Base-by-base conservation (phyloP, 768 basidiomycete genomes). In the Baorangia bicolor region DNA sequence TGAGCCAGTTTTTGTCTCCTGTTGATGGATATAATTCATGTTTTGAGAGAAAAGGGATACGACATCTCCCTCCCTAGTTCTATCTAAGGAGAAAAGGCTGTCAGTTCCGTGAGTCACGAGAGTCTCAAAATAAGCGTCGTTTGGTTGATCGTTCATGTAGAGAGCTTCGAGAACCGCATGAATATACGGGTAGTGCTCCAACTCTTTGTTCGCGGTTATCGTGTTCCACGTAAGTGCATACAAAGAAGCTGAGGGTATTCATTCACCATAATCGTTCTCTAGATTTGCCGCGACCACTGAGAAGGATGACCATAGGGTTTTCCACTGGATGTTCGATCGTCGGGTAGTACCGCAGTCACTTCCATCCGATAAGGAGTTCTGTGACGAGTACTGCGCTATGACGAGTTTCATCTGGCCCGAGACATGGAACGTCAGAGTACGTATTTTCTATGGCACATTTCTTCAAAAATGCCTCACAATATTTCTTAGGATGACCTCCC, bases 301-400 rank as follows among this genome's bases (percentile, higher is more conserved):
- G 41, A 21, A 43, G 8, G 18, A 41, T 10, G 50, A 57, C 12
- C 3, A 38, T n/a, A 14, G 52, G 8, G 20, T 57, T 20, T 57
- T 53, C 47, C 52, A 35, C 4, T 57, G 56, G 56, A 57, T 57
- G 35, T n/a, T n/a, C n/a, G n/a, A n/a, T n/a, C n/a, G n/a, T n/a
- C n/a, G n/a, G n/a, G n/a, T n/a, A n/a, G n/a, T 44, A 14, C 56
- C 56, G 8, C 56, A 49, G 30, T 43, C 37, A 2, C 21, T 56
- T 9, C 31, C 51, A 38, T 44, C 41, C 8, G 51, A 53, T 49
- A 11, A 12, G 5, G 28, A 38, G 2, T 57, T 57, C n/a, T 30
- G 40, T 12, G 41, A 54, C 21, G 41, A 49, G 9, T 57, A 53
- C 34, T 5, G 7, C 1, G 13, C n/a, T n/a, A 54, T 57, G 56